Percentiles rank a stretch among this genome's conserved stretches.
Conservation (phyloP, 2,329 filamentous ascomycete genomes). For the Exserohilum turcica region DNA sequence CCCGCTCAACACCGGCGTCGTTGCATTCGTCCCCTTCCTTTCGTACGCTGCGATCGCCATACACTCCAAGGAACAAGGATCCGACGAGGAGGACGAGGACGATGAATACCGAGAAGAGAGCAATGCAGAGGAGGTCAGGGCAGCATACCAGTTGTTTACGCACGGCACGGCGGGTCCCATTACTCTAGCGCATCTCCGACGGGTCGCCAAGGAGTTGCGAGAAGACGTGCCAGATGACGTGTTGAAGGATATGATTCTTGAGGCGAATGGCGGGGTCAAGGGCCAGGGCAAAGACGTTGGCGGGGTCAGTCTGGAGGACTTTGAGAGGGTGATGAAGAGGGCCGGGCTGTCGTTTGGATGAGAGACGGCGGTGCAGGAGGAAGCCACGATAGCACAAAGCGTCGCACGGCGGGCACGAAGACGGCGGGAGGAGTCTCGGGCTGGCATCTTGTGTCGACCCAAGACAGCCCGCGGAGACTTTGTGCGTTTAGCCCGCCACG, state of each 20-base stretch:
- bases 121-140: conserved; percentile 71
- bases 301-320: conserved; percentile 79
- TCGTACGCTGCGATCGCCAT: conserved; percentile 88
- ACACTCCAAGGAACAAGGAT: conserved; percentile 52
- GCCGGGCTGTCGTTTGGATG: conserved; percentile 78
- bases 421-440: not conserved
- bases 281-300: conserved; percentile 60
- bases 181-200: conserved; percentile 75
- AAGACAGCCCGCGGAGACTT: not conserved
- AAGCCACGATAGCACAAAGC: not conserved
- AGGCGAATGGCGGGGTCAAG: conserved; percentile 79
- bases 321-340: conserved; percentile 81
- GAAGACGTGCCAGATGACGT: conserved; percentile 84
- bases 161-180: conserved; percentile 66
- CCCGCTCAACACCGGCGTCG: conserved; percentile 77
- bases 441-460: not conserved
- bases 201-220: conserved; percentile 79
- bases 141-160: conserved; percentile 83
- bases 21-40: conserved; percentile 80
- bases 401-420: not conserved
- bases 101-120: conserved; percentile 40
- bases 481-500: not conserved
- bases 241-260: conserved; percentile 90
- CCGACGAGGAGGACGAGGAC: conserved; percentile 49
- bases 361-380: conserved; percentile 33